Percentiles rank a stretch among this genome's conserved stretches.
These are phyloP conservation scores for Backusella mclennaniae DNA, from an alignment of 192 early-diverging fungal species.

Conservation along the genomic window DNA sequence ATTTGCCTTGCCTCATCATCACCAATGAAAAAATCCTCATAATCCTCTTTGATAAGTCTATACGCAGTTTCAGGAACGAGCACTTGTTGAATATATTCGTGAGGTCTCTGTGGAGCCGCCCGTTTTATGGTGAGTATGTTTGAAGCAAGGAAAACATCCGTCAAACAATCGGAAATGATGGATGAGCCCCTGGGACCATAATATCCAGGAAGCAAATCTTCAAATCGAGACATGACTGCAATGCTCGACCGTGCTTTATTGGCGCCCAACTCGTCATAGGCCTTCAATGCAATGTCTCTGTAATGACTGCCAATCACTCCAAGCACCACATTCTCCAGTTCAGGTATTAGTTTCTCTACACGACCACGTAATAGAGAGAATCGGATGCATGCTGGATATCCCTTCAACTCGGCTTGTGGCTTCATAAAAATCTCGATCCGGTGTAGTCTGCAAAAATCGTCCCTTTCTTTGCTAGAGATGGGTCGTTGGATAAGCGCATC, in stretches of 20 bases:
- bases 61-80: slow-evolving; percentile 48
- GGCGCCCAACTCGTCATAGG: slow-evolving; percentile 39
- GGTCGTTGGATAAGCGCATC: neutral
- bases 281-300: slow-evolving; percentile 27
- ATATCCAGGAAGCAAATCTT: slow-evolving; percentile 50
- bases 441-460: slow-evolving; percentile 47
- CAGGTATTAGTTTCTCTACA: slow-evolving; percentile 21
- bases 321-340: slow-evolving; percentile 38
- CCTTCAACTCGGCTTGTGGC: slow-evolving; percentile 36
- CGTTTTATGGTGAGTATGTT: slow-evolving; percentile 26
- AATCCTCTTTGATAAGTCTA: slow-evolving; percentile 47
- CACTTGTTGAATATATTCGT: slow-evolving; percentile 56
- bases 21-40: neutral
- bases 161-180: slow-evolving; percentile 32
- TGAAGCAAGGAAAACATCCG: slow-evolving; percentile 30
- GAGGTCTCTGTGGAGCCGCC: slow-evolving; percentile 42
- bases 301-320: slow-evolving; percentile 28
- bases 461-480: neutral
- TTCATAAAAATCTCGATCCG: slow-evolving; percentile 34
- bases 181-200: slow-evolving; percentile 51
- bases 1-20: slow-evolving; percentile 8
- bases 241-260: slow-evolving; percentile 41
- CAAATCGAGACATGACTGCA: slow-evolving; percentile 41
- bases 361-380: slow-evolving; percentile 34
- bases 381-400: slow-evolving; percentile 41